These are phyloP conservation scores for Petrea volubilis DNA, from an alignment of 257 asterid genomes.

Conservation along the genomic window DNA sequence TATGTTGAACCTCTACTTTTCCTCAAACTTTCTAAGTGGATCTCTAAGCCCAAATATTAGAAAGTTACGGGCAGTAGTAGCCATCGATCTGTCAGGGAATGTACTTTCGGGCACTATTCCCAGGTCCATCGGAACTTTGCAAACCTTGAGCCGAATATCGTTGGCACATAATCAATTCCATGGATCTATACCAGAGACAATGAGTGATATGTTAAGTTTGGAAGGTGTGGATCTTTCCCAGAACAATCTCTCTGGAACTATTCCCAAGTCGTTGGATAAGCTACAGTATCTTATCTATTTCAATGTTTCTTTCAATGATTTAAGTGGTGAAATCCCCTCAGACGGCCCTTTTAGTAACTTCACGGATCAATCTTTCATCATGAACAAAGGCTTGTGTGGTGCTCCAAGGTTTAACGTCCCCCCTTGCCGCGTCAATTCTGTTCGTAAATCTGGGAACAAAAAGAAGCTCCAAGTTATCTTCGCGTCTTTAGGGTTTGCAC, in stretches of 20 bases:
- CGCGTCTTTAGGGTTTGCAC: not conserved
- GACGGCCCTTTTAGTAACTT: conserved; percentile 32
- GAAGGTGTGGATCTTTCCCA: conserved; percentile 28
- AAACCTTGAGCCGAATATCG: not conserved
- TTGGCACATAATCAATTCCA: conserved; percentile 27
- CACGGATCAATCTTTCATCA: conserved; percentile 22
- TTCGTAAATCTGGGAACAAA: not conserved
- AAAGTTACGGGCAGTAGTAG: conserved; percentile 1
- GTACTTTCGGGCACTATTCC: conserved; percentile 23
- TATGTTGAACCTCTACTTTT: conserved; percentile 24
- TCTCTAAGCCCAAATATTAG: conserved; percentile 19
- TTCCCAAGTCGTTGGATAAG: conserved; percentile 32
- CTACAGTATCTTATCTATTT: conserved; percentile 24
- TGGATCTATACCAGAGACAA: conserved; percentile 27
- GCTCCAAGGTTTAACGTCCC: conserved; percentile 21
- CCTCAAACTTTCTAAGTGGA: conserved; percentile 29
- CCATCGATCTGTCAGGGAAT: conserved; percentile 28
- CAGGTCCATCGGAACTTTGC: conserved; percentile 9
- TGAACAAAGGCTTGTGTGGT: conserved; percentile 34
- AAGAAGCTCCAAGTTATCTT: not conserved
- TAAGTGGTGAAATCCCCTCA: conserved; percentile 33
- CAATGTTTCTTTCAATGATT: too few relatives aligned
- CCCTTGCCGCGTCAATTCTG: conserved; percentile 18
- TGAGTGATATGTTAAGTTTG: conserved; percentile 21
- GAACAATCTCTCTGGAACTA: conserved; percentile 29